Evolutionary conservation across 2,329 filamentous ascomycete genomes (phyloP).

Genomic region (Plectosphaerella sp.): DNA sequence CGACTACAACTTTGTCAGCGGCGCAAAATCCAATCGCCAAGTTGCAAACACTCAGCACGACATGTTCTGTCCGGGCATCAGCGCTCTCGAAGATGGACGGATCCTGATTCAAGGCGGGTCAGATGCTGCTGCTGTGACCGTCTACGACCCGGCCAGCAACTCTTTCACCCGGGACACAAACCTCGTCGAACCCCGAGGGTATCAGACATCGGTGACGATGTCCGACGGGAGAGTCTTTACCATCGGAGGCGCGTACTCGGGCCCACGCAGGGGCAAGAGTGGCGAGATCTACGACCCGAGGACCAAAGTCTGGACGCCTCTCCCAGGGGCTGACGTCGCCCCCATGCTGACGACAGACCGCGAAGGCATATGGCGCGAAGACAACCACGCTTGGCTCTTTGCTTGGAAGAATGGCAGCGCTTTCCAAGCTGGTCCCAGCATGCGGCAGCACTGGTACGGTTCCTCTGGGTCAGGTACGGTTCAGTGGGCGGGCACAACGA

Average conservation of each 20-base stretch:
- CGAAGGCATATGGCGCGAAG: conserved; percentile 43
- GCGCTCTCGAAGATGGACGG: conserved; percentile 40
- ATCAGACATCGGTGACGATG: conserved; percentile 45
- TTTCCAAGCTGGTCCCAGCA: conserved; percentile 52
- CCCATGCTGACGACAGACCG: conserved; percentile 46
- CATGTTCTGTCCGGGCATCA: conserved; percentile 56
- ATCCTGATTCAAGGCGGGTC: conserved; percentile 52
- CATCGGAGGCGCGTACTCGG: conserved; percentile 53
- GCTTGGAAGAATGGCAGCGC: conserved; percentile 40
- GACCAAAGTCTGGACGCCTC: conserved; percentile 38
- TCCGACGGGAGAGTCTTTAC: conserved; percentile 52
- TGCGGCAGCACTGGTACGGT: conserved; percentile 52
- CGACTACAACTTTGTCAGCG: conserved; percentile 16
- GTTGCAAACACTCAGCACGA: conserved; percentile 41
- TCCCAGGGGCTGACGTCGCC: conserved; percentile 36
- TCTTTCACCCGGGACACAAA: conserved; percentile 31
- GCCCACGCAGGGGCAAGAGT: conserved; percentile 43
- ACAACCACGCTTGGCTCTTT: conserved; percentile 28
- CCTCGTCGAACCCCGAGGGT: conserved; percentile 46
- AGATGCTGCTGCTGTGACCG: conserved; percentile 40
- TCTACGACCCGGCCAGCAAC: conserved; percentile 35
- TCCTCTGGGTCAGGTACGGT: conserved; percentile 36
- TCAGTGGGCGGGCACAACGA: conserved; percentile 29
- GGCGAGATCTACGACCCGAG: conserved; percentile 49
- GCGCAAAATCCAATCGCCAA: conserved; percentile 22